Percentiles rank a stretch among this genome's conserved stretches.
These are phyloP conservation scores for Murraya koenigii DNA, from an alignment of 345 rosid species.

Conservation along the genomic window DNA sequence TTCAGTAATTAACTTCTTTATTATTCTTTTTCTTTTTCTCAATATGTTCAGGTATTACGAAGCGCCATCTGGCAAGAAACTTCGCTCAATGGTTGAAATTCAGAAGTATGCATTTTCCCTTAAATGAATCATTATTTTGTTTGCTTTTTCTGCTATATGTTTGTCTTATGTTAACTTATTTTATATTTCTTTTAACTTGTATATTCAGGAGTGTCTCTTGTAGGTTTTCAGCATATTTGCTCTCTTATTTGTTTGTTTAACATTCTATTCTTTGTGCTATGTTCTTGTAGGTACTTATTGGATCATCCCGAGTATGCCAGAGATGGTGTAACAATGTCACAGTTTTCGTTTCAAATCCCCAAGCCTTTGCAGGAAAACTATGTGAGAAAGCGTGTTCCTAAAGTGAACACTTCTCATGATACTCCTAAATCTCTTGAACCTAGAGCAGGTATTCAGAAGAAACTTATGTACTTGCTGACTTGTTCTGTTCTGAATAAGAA, in stretches of 20 bases:
- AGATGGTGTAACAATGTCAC: constrained; percentile 48
- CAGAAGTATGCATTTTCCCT: constrained; percentile 53
- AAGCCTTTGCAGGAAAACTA: constrained; percentile 65
- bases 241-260: neutral
- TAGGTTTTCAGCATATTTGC: neutral
- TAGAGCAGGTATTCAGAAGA: constrained; percentile 39
- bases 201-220: neutral
- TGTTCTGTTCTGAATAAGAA: neutral
- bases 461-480: neutral
- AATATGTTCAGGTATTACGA: constrained; percentile 63
- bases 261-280: neutral
- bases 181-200: neutral
- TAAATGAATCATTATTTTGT: neutral
- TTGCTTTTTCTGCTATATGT: neutral
- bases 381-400: constrained; percentile 60
- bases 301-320: constrained; percentile 50
- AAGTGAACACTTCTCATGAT: constrained; percentile 27
- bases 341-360: constrained; percentile 75
- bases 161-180: neutral
- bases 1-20: neutral
- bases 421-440: constrained; percentile 30
- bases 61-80: constrained; percentile 86
- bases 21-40: neutral
- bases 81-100: constrained; percentile 81
- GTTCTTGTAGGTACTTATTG: constrained; percentile 47